Evolutionary conservation across 139 green algal genomes (phyloP).

Genomic region (Mesotaenium endlicherianum): DNA sequence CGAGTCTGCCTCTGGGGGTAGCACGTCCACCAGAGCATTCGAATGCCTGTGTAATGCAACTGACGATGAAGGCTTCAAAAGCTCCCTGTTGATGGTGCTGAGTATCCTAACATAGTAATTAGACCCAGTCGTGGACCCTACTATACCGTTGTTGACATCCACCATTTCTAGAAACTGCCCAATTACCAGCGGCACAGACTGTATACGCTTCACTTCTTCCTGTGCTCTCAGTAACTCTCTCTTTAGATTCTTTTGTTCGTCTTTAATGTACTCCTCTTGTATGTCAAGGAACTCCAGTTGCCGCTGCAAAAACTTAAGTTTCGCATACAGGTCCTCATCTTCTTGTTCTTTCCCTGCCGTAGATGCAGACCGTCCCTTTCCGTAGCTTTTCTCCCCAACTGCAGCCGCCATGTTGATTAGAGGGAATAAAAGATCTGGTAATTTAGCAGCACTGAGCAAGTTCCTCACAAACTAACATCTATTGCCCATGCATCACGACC

Average conservation of each 20-base stretch:
- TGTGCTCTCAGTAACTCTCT: conserved; percentile 94
- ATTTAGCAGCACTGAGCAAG: too few species aligned
- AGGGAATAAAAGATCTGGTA: too few species aligned
- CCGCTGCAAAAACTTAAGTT: conserved; percentile 87
- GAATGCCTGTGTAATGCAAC: conserved; percentile 95
- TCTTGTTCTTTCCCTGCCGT: too few species aligned
- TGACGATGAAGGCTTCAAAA: conserved; percentile 89
- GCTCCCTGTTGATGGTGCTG: conserved; percentile 92
- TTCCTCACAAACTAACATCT: too few species aligned
- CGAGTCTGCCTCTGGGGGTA: conserved; percentile 96
- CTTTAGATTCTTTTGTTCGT: conserved; percentile 98
- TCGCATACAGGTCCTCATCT: conserved; percentile 58
- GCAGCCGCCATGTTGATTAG: too few species aligned
- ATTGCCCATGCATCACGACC: too few species aligned
- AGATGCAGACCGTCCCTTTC: too few species aligned
- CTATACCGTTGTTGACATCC: conserved; percentile 90
- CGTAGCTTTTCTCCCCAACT: too few species aligned
- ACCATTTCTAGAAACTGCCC: conserved; percentile 99
- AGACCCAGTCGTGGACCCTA: conserved; percentile 91
- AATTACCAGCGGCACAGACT: conserved; percentile 96
- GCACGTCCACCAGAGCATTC: conserved; percentile 97
- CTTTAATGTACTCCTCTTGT: conserved; percentile 99
- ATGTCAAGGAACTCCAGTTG: conserved; percentile 98
- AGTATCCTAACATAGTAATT: conserved; percentile 95
- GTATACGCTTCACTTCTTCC: conserved; percentile 98